phyloP scores from a whole-genome alignment of 2,329 filamentous ascomycete genomes.

The Diaporthe vexans region DNA sequence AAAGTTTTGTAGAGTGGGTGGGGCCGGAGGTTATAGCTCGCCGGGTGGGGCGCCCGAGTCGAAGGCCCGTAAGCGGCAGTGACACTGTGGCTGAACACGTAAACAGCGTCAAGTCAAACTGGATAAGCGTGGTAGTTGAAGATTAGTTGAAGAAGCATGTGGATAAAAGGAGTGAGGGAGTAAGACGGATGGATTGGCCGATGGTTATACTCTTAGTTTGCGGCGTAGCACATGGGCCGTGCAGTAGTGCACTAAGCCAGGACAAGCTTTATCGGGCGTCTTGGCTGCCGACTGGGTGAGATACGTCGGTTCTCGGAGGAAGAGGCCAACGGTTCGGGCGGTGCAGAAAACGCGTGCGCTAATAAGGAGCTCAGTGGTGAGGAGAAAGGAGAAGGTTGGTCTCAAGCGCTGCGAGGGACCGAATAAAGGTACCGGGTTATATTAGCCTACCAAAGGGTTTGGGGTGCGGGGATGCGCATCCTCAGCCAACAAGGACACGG shows the following conservation, averaged over 20 bases:
- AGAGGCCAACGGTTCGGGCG: neutral
- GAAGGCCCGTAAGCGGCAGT: neutral
- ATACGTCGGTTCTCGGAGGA: neutral
- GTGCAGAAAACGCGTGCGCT: neutral
- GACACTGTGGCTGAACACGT: neutral
- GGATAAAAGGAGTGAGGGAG: slow-evolving; percentile 4
- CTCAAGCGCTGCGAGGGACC: slow-evolving; percentile 6
- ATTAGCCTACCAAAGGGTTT: neutral
- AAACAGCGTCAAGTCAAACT: neutral
- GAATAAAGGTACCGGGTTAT: slow-evolving; percentile 15
- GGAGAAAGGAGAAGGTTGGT: neutral
- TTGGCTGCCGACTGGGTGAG: slow-evolving; percentile 1
- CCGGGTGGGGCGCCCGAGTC: neutral
- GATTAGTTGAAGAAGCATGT: neutral
- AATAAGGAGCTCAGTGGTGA: neutral
- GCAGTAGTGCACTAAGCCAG: slow-evolving; percentile 1
- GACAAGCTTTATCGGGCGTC: slow-evolving; percentile 15
- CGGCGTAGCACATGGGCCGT: slow-evolving; percentile 8
- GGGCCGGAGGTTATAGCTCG: slow-evolving; percentile 1
- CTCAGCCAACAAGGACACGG: slow-evolving; percentile 1
- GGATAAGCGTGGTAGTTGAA: too few species aligned
- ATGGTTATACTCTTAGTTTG: neutral
- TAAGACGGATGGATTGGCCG: neutral
- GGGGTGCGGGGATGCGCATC: neutral
- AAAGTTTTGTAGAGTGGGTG: slow-evolving; percentile 9